A percentile compares a stretch with the other conserved stretches of the same genome.
phyloP scores from a whole-genome alignment of 768 basidiomycete genomes.

The Neoboletus subvelutipes region DNA sequence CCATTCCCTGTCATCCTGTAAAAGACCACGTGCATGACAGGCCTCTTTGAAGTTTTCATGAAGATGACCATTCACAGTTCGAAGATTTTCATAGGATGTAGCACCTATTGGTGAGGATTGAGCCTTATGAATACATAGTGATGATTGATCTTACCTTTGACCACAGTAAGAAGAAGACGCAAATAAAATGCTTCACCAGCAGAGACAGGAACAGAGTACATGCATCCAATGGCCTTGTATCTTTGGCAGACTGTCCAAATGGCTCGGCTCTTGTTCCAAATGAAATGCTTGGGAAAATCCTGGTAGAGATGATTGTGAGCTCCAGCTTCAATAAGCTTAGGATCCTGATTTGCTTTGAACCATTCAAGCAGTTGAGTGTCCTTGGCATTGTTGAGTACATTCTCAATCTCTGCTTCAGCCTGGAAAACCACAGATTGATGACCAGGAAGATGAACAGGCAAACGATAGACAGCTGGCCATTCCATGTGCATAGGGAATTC shows the following conservation, averaged over 20 bases:
- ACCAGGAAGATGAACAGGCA: background rate
- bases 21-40: conserved; percentile 37
- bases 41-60: conserved; percentile 28
- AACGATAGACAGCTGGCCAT: background rate
- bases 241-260: conserved; percentile 31
- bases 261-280: conserved; percentile 18
- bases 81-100: conserved; percentile 26
- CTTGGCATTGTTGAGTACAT: background rate
- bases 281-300: conserved; percentile 32
- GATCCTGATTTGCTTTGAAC: background rate
- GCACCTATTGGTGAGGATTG: conserved; percentile 1
- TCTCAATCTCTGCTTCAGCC: background rate
- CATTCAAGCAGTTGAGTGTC: background rate
- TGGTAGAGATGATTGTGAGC: conserved; percentile 30
- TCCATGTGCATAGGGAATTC: background rate
- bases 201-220: conserved; percentile 16
- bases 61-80: conserved; percentile 22
- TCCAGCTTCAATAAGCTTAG: background rate
- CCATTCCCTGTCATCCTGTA: conserved; percentile 49
- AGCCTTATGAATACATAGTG: too few species aligned
- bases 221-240: conserved; percentile 18
- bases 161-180: conserved; percentile 37
- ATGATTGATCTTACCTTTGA: conserved; percentile 16
- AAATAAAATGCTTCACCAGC: conserved; percentile 43
- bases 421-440: background rate